Evolutionary conservation across 2,329 filamentous ascomycete species (phyloP).

Genomic region (Beauveria sp.): DNA sequence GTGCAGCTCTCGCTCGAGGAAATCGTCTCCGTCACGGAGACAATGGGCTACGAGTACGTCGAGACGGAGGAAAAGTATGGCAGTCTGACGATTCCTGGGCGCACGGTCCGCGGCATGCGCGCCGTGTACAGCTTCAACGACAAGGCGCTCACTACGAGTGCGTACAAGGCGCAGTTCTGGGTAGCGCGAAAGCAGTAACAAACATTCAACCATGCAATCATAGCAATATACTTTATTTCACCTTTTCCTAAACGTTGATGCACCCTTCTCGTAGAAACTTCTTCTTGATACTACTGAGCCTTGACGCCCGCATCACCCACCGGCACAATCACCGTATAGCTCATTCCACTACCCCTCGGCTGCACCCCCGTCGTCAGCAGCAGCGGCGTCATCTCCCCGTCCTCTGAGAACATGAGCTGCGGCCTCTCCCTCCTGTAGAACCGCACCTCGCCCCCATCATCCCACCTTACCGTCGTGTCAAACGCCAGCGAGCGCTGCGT

Average conservation of each 20-base stretch:
- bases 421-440: conserved; percentile 41
- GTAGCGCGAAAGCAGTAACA: conserved; percentile 27
- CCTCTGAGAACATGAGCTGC: conserved; percentile 40
- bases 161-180: conserved; percentile 49
- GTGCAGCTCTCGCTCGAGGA: conserved; percentile 51
- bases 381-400: conserved; percentile 37
- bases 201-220: not conserved
- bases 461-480: conserved; percentile 23
- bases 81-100: conserved; percentile 31
- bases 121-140: conserved; percentile 46
- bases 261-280: no score
- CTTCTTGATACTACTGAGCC: conserved; percentile 1
- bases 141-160: conserved; percentile 41
- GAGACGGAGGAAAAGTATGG: conserved; percentile 34
- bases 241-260: not conserved
- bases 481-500: conserved; percentile 20
- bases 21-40: conserved; percentile 38
- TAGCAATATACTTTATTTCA: not conserved
- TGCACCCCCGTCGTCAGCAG: conserved; percentile 39
- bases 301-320: conserved; percentile 17
- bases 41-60: conserved; percentile 44
- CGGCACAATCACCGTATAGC: conserved; percentile 19
- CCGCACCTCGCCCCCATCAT: conserved; percentile 30
- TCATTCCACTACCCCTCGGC: conserved; percentile 23
- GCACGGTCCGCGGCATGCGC: conserved; percentile 35